phyloP scores from a whole-genome alignment of 2,329 filamentous ascomycete species.

The Hypoxylon sp. region DNA sequence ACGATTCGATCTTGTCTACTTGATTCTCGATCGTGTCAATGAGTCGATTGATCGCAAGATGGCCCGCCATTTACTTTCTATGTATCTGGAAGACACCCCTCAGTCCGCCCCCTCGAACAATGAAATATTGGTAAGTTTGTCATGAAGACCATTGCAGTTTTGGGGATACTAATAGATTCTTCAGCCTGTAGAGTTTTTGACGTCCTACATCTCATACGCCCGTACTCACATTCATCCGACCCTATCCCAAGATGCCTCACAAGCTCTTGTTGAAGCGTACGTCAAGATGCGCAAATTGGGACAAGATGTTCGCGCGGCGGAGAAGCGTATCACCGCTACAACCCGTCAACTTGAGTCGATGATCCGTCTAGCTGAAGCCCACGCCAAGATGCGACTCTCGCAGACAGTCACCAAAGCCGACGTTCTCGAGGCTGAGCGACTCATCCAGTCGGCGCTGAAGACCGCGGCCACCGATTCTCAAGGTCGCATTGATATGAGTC shows the following conservation, averaged over 20 bases:
- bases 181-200: conserved; percentile 93
- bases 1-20: conserved; percentile 96
- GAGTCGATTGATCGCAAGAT: conserved; percentile 89
- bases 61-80: conserved; percentile 91
- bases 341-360: conserved; percentile 97
- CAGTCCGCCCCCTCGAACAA: conserved; percentile 80
- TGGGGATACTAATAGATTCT: conserved; percentile 48
- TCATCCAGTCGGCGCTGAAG: conserved; percentile 95
- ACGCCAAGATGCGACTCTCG: conserved; percentile 96
- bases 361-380: conserved; percentile 96
- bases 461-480: conserved; percentile 95
- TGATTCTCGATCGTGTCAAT: conserved; percentile 94
- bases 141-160: not conserved
- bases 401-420: conserved; percentile 81
- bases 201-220: conserved; percentile 96
- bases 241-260: conserved; percentile 83
- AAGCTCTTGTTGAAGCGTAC: conserved; percentile 87
- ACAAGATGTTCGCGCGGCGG: conserved; percentile 85
- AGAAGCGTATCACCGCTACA: conserved; percentile 97
- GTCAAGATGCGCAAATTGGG: conserved; percentile 96
- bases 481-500: conserved; percentile 95
- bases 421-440: conserved; percentile 88
- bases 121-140: conserved; percentile 80
- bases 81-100: conserved; percentile 96
- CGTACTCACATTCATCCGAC: conserved; percentile 86